Conservation (phyloP, 805 yeast genomes). For the Candida silvatica region DNA sequence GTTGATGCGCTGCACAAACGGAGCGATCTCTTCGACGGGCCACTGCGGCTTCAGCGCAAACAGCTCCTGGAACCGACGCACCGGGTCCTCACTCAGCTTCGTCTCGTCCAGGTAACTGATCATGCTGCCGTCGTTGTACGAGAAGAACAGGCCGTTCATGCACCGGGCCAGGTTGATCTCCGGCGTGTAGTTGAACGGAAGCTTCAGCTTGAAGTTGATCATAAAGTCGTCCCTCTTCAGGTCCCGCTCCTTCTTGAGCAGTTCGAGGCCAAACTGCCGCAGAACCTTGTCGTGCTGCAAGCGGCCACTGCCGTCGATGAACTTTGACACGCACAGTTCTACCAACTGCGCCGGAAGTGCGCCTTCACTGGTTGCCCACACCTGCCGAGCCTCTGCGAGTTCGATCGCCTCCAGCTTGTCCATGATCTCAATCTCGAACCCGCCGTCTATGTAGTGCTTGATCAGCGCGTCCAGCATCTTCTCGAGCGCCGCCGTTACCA, state of each 20-base stretch:
- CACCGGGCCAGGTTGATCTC: slow-evolving; percentile 49
- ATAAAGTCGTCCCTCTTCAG: slow-evolving; percentile 41
- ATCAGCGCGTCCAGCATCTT: slow-evolving; percentile 3
- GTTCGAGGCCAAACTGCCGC: slow-evolving; percentile 8
- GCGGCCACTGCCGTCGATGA: slow-evolving; percentile 1
- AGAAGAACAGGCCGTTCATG: slow-evolving; percentile 27
- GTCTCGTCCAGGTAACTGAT: slow-evolving; percentile 47
- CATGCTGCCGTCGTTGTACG: slow-evolving; percentile 16
- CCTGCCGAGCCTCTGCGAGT: neutral
- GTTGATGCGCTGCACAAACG: slow-evolving; percentile 55
- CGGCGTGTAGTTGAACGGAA: slow-evolving; percentile 46
- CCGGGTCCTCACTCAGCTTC: slow-evolving; percentile 39
- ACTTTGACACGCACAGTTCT: slow-evolving; percentile 2
- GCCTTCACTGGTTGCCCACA: neutral
- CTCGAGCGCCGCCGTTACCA: slow-evolving; percentile 3
- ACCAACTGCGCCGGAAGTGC: slow-evolving; percentile 1
- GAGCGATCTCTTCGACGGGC: slow-evolving; percentile 53
- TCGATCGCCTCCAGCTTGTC: slow-evolving; percentile 1
- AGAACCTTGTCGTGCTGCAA: slow-evolving; percentile 5
- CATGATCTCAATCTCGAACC: slow-evolving; percentile 5
- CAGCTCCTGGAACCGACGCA: slow-evolving; percentile 39
- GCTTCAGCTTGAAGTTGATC: slow-evolving; percentile 50
- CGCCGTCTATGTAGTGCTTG: slow-evolving; percentile 1
- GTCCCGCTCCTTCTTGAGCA: slow-evolving; percentile 5
- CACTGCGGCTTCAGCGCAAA: slow-evolving; percentile 49